A percentile compares a stretch with the other conserved stretches of the same genome.
Evolutionary conservation across 192 early-diverging fungal genomes (phyloP).

Genomic region (Dispira simplex): DNA sequence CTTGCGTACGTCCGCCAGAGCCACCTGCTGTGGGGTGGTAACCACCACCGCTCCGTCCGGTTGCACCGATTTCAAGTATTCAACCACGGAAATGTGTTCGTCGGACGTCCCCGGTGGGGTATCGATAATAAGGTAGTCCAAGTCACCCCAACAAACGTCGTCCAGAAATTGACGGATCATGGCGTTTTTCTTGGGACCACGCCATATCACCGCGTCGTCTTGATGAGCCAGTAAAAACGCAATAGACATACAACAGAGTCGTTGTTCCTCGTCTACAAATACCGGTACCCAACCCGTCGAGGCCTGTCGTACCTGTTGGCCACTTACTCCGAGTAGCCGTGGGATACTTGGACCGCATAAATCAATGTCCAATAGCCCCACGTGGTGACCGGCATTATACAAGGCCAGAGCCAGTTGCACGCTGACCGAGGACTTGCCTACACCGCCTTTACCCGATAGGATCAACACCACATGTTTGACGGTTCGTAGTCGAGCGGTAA

Average conservation of each 20-base stretch:
- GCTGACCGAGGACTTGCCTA: constrained; percentile 90
- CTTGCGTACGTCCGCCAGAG: constrained; percentile 85
- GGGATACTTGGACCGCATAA: constrained; percentile 95
- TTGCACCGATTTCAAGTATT: constrained; percentile 68
- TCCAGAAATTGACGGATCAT: constrained; percentile 96
- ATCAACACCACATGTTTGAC: constrained; percentile 87
- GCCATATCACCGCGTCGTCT: constrained; percentile 93
- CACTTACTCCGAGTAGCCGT: constrained; percentile 86
- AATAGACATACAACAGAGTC: constrained; percentile 86
- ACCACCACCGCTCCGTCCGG: constrained; percentile 84
- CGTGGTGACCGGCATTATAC: constrained; percentile 40
- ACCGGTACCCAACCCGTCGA: constrained; percentile 80
- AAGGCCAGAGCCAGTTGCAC: constrained; percentile 68
- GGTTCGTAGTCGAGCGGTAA: constrained; percentile 16
- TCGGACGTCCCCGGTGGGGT: constrained; percentile 96
- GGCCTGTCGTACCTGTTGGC: constrained; percentile 77
- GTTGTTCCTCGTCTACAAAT: constrained; percentile 46
- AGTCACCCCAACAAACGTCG: constrained; percentile 92
- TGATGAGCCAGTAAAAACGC: constrained; percentile 81
- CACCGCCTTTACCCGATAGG: constrained; percentile 96
- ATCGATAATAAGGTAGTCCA: constrained; percentile 91
- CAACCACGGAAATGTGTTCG: constrained; percentile 87
- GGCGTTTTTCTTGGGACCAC: constrained; percentile 97
- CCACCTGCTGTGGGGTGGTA: constrained; percentile 91
- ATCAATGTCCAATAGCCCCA: constrained; percentile 93